Evolutionary conservation across 192 early-diverging fungal species (phyloP), one percentile per base, ranked within the genome.

Genomic region (Lunasporangiospora selenospora): DNA sequence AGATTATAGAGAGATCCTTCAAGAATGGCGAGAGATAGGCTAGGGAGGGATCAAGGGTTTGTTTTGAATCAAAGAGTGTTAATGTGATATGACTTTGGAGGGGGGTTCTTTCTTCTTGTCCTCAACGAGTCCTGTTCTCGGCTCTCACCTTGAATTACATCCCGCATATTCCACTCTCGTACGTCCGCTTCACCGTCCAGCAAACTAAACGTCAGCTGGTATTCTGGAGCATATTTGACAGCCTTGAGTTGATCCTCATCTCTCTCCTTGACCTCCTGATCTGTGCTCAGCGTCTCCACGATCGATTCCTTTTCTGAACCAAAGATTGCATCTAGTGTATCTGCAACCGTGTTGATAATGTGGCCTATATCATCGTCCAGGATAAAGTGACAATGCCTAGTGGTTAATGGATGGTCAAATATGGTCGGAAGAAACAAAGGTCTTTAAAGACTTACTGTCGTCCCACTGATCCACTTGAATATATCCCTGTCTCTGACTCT

Each of bases 161-260:
- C 73, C 55, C 92, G 82, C 53, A 95, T 92, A 44, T 94, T 89
- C 97, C 97, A 99, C 42, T 84, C 82, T 0, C 92, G 81, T 3
- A 77, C 53, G 4, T 84, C 71, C 1, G 96, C 91, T 47, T 96
- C 82, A 11, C 87, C 94, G 58, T 92, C 93, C 73, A 97, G 83
- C 15, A 99, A 75, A 53, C 90, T 96, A 50, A 97, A 90, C 3
- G 89, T 90, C 34, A 97, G 46, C 56, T 96, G 87, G 53, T 96
- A 97, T 45, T 88, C 80, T 15, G 90, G 78, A 0, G 95, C 86
- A 64, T 91, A 98, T 67, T 96, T 96, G 36, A 98, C 77, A 7
- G 88, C 85, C 21, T 88, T 79, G 71, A 93, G 87, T 27, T 78
- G 84, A 40, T 78, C 64, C 36, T 82, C 57, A 13, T 59, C 65